A percentile compares a stretch with the other conserved stretches of the same genome.
phyloP scores from a whole-genome alignment of 805 yeast species.

The Vanderwaltozyma yarrowii region DNA sequence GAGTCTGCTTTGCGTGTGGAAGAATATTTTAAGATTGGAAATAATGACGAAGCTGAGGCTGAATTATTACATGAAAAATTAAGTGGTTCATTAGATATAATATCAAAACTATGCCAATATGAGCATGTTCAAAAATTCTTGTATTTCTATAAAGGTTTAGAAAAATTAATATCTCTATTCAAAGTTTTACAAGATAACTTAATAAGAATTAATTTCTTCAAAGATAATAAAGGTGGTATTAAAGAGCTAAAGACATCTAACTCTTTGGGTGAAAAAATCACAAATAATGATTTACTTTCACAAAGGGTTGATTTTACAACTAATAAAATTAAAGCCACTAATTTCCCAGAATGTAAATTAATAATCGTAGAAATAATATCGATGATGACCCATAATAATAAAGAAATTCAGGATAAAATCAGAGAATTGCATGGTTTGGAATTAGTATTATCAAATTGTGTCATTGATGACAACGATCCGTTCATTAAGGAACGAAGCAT shows the following conservation, averaged over 20 bases:
- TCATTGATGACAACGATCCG: conserved; percentile 82
- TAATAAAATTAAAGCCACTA: conserved; percentile 20
- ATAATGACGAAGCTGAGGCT: conserved; percentile 13
- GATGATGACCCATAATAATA: conserved; percentile 41
- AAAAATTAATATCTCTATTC: conserved; percentile 24
- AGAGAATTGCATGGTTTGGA: conserved; percentile 61
- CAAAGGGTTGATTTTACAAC: conserved; percentile 18
- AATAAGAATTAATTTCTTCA: conserved; percentile 22
- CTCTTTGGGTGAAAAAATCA: conserved; percentile 18
- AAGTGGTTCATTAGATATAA: conserved; percentile 25
- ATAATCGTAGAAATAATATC: conserved; percentile 59
- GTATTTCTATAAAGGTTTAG: conserved; percentile 30
- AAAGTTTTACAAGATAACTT: conserved; percentile 28
- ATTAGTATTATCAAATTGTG: conserved; percentile 66
- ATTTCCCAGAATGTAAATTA: conserved; percentile 58
- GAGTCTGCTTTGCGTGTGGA: conserved; percentile 12
- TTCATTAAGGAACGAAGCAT: conserved; percentile 78
- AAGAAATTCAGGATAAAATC: conserved; percentile 53
- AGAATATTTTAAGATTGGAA: conserved; percentile 15
- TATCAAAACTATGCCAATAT: conserved; percentile 25
- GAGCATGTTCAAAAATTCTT: conserved; percentile 31
- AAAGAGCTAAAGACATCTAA: conserved; percentile 16
- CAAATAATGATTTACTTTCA: conserved; percentile 21
- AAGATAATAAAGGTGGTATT: conserved; percentile 14
- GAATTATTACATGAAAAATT: conserved; percentile 21